These are phyloP conservation scores for Chrysoporthe austroafricana DNA, from an alignment of 2,329 filamentous ascomycete genomes.

Conservation along the genomic window DNA sequence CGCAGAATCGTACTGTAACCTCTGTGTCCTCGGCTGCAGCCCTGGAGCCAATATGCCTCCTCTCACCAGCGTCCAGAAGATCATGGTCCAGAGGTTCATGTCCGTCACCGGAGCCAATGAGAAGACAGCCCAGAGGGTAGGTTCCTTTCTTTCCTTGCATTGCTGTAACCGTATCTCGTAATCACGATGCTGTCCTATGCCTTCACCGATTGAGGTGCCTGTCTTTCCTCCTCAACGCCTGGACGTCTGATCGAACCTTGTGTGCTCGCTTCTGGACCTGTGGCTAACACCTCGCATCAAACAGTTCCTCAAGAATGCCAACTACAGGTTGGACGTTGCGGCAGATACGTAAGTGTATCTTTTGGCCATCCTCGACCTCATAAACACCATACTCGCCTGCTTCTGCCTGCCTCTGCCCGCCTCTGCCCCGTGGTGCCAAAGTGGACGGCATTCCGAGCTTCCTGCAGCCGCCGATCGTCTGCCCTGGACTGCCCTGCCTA, in stretches of 20 bases:
- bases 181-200: neutral
- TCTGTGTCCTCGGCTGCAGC: neutral
- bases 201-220: neutral
- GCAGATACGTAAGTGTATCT: conserved; percentile 59
- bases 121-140: conserved; percentile 29
- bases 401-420: neutral
- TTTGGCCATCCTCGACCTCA: conserved; percentile 24
- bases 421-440: neutral
- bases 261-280: neutral
- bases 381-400: neutral
- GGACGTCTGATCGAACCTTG: neutral
- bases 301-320: conserved; percentile 53
- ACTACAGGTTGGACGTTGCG: conserved; percentile 57
- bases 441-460: conserved; percentile 1
- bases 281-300: conserved; percentile 28
- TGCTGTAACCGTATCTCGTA: neutral
- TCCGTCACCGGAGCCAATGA: conserved; percentile 28
- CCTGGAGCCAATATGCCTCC: conserved; percentile 26
- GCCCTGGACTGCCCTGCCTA: neutral
- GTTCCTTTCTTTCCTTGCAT: conserved; percentile 6
- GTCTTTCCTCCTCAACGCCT: neutral
- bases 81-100: conserved; percentile 26
- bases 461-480: neutral
- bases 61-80: conserved; percentile 27
- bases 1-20: conserved; percentile 4